A percentile compares a stretch with the other conserved stretches of the same genome.
Conservation (phyloP, 2,329 filamentous ascomycete species). For the Claviceps capensis region DNA sequence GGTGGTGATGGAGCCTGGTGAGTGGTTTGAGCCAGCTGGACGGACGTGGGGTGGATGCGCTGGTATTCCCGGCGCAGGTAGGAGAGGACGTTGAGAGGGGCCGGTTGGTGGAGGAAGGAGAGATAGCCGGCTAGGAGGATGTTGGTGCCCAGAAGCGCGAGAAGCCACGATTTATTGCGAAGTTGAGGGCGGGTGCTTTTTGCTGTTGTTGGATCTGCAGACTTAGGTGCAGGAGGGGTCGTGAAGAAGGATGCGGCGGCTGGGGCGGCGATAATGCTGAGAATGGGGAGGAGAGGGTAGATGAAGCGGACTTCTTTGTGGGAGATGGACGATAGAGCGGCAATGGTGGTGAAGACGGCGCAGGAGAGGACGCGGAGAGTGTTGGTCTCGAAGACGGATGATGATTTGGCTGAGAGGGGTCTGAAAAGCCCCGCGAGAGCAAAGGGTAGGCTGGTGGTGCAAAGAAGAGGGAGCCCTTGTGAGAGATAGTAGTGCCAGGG, state of each 20-base stretch:
- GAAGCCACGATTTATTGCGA: slow-evolving; percentile 42
- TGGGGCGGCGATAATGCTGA: slow-evolving; percentile 67
- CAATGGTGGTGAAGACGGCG: slow-evolving; percentile 45
- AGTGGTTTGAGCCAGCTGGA: slow-evolving; percentile 10
- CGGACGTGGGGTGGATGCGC: slow-evolving; percentile 30
- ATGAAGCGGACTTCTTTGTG: slow-evolving; percentile 98
- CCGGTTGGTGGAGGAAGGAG: slow-evolving; percentile 65
- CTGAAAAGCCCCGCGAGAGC: slow-evolving; percentile 49
- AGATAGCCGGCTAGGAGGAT: slow-evolving; percentile 59
- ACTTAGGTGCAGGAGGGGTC: slow-evolving; percentile 11
- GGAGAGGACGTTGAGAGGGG: slow-evolving; percentile 58
- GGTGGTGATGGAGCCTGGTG: slow-evolving; percentile 11
- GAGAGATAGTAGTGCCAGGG: slow-evolving; percentile 87
- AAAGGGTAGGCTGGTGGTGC: slow-evolving; percentile 75
- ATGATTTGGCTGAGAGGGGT: slow-evolving; percentile 14
- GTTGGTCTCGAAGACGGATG: slow-evolving; percentile 21
- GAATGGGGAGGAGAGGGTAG: slow-evolving; percentile 76
- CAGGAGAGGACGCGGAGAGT: slow-evolving; percentile 34
- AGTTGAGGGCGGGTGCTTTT: slow-evolving; percentile 19
- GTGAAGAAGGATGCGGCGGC: slow-evolving; percentile 53
- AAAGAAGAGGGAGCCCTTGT: slow-evolving; percentile 76
- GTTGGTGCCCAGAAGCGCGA: slow-evolving; percentile 50
- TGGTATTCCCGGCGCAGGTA: slow-evolving; percentile 68
- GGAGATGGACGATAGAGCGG: slow-evolving; percentile 60
- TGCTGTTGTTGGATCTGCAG: background rate